These are phyloP conservation scores for Polymyxa betae DNA, from an alignment of 208 protist genomes.

Conservation along the genomic window DNA sequence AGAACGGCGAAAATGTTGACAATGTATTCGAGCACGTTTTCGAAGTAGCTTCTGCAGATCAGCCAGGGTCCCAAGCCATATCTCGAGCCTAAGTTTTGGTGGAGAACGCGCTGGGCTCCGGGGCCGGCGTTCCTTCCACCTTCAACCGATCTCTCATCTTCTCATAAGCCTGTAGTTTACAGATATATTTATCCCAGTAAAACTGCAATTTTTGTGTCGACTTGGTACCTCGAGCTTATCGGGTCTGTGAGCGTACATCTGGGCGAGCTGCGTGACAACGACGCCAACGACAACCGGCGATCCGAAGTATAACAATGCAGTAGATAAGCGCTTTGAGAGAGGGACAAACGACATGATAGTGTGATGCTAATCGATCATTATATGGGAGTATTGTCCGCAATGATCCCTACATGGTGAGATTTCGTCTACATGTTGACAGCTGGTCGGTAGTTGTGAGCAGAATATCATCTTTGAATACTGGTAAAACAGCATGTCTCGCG, in stretches of 20 bases:
- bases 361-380: too few species aligned
- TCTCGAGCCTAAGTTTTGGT: too few species aligned
- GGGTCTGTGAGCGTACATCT: constrained; percentile 9
- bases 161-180: not conserved
- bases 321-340: not conserved
- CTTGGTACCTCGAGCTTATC: not conserved
- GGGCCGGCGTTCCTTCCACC: not conserved
- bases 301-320: not conserved
- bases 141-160: not conserved
- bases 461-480: too few species aligned
- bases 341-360: too few species aligned
- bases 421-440: too few species aligned
- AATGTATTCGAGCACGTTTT: constrained; percentile 60
- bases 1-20: constrained; percentile 63
- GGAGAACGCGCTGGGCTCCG: too few species aligned
- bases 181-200: not conserved
- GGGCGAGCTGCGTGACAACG: not conserved
- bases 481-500: too few species aligned
- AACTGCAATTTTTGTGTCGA: not conserved
- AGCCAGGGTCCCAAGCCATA: too few species aligned
- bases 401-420: too few species aligned
- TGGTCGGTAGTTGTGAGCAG: too few species aligned
- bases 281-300: not conserved
- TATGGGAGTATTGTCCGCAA: too few species aligned
- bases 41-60: not conserved